These are phyloP conservation scores for Tetrahymena elliotti DNA, from an alignment of 73 alveolate species.

Conservation along the genomic window DNA sequence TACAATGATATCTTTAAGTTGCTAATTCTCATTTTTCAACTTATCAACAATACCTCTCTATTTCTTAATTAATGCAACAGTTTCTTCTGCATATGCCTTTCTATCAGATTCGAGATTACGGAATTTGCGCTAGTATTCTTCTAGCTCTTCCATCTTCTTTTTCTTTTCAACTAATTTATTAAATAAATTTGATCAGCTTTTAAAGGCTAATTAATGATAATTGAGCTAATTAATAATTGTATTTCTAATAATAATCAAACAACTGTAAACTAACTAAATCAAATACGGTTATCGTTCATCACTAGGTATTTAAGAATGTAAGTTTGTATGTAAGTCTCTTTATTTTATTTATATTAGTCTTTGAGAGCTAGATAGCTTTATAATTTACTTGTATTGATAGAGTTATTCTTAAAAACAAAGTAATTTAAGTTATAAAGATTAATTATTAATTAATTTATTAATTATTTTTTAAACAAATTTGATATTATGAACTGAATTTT, in stretches of 20 bases:
- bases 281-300: not conserved
- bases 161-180: not conserved
- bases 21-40: conserved; percentile 53
- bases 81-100: conserved; percentile 65
- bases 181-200: not conserved
- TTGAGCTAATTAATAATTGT: no score
- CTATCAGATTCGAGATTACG: conserved; percentile 61
- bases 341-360: not conserved
- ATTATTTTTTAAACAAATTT: not conserved
- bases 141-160: conserved; percentile 1
- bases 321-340: not conserved
- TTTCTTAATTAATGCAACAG: conserved; percentile 62
- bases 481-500: not conserved
- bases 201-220: not conserved
- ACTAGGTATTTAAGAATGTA: not conserved
- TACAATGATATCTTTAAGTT: conserved; percentile 44
- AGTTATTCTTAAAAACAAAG: not conserved
- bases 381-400: not conserved
- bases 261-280: not conserved
- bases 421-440: not conserved
- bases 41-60: conserved; percentile 63
- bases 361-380: not conserved
- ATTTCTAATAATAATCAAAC: not conserved
- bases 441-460: not conserved
- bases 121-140: conserved; percentile 8